Base-by-base conservation (phyloP, 495 filamentous ascomycete genomes). In the Penicillium dipodomyicola region DNA sequence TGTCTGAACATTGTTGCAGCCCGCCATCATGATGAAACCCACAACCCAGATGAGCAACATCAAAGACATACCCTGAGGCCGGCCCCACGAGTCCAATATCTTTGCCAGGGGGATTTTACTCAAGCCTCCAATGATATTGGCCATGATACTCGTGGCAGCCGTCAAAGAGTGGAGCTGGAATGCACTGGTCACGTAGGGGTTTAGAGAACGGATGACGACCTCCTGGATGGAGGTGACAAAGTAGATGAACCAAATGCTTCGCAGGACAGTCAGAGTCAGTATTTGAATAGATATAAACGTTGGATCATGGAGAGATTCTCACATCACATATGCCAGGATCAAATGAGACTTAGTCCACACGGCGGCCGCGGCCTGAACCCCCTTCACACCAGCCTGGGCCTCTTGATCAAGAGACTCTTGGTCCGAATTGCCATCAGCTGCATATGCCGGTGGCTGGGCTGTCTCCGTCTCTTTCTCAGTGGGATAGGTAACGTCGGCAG, bases 21-120 rank as follows among this genome's bases (percentile, higher is more conserved):
- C 70, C 4, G 78, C 78, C 75, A 80, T 80, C 67, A 79, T 65
- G 46, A 80, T 62, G 43, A 79, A 49, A 0, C 77, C 77, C n/a
- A 77, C 30, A 1, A 67, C 72, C 14, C 65, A 59, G 27, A 70
- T 55, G 9, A 59, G 7, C 1, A 72, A 50, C 63, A 69, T 69
- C 49, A 80, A 41, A 14, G 58, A 73, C 61, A 85, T 86, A 40
- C 71, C 75, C 49, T 77, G 63, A 61, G 80, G 53, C 59, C 82
- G 61, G 35, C 84, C 86, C 77, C 81, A 88, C 33, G 85, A 68
- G 63, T 89, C 83, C 59, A 88, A 69, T 29, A 88, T 69, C 68
- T 88, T 88, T 49, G 85, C 85, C 27, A 87, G 67, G 0, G 85
- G 77, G 23, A 88, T 73, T 56, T 84, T 84, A 46, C 76, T 69